Conservation (phyloP, 2,329 filamentous ascomycete species). For the Talaromyces islandicus region DNA sequence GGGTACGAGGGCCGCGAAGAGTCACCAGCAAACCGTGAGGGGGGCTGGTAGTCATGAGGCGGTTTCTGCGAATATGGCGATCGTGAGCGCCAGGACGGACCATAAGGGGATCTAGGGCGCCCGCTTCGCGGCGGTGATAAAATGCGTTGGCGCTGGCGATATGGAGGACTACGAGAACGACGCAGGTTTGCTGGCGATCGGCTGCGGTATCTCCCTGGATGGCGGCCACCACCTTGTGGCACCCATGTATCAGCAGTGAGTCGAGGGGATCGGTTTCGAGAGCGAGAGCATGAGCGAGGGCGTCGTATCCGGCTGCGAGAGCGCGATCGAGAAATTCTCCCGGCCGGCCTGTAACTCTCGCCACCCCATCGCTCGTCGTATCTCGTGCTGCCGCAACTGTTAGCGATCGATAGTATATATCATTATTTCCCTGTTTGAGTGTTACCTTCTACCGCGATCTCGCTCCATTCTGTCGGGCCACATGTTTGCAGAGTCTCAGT, state of each 20-base stretch:
- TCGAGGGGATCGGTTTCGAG: slow-evolving; percentile 30
- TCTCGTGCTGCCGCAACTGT: slow-evolving; percentile 14
- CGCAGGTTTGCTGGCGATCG: slow-evolving; percentile 36
- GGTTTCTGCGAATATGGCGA: slow-evolving; percentile 31
- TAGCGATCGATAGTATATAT: background rate
- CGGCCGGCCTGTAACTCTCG: slow-evolving; percentile 38
- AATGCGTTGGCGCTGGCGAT: slow-evolving; percentile 26
- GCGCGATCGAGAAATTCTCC: slow-evolving; percentile 25
- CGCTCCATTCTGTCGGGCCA: background rate
- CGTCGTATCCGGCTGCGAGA: slow-evolving; percentile 31
- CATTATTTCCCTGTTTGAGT: background rate
- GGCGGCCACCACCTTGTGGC: slow-evolving; percentile 25
- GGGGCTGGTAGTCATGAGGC: slow-evolving; percentile 24
- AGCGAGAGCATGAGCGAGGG: slow-evolving; percentile 26
- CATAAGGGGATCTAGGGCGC: slow-evolving; percentile 31
- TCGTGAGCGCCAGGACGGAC: slow-evolving; percentile 31
- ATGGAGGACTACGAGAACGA: slow-evolving; percentile 37
- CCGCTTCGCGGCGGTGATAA: slow-evolving; percentile 35
- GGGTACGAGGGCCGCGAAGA: slow-evolving; percentile 28
- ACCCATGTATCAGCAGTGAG: slow-evolving; percentile 38
- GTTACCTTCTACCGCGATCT: background rate
- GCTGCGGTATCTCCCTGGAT: slow-evolving; percentile 33
- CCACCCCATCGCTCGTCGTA: slow-evolving; percentile 36
- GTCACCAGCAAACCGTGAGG: slow-evolving; percentile 31
- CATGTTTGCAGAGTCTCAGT: background rate